A percentile compares a stretch with the other conserved stretches of the same genome.
phyloP scores from a whole-genome alignment of 345 rosid species.

The Moricandia moricandioides region DNA sequence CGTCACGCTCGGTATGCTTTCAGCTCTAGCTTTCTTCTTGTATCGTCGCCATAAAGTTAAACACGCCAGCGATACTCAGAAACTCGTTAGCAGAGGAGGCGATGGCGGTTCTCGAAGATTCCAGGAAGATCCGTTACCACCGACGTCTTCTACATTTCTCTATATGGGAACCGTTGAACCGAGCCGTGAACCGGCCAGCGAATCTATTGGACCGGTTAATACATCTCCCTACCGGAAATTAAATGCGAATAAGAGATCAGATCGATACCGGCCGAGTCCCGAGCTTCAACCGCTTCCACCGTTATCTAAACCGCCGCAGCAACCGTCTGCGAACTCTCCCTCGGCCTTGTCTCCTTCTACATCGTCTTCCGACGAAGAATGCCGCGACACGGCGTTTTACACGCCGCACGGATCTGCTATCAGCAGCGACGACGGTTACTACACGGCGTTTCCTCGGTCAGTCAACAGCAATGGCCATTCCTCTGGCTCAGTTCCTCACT shows the following conservation, averaged over 20 bases:
- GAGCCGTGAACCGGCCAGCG: slow-evolving; percentile 43
- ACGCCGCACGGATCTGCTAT: slow-evolving; percentile 77
- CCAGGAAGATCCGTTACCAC: slow-evolving; percentile 56
- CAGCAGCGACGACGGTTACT: slow-evolving; percentile 65
- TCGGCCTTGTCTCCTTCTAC: slow-evolving; percentile 46
- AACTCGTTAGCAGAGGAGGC: slow-evolving; percentile 55
- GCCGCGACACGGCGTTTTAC: slow-evolving; percentile 60
- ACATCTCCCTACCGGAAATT: slow-evolving; percentile 74
- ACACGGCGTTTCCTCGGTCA: slow-evolving; percentile 52
- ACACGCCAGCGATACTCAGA: slow-evolving; percentile 60
- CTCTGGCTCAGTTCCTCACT: slow-evolving; percentile 55
- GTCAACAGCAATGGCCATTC: slow-evolving; percentile 28
- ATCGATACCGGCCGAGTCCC: slow-evolving; percentile 90
- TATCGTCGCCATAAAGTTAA: slow-evolving; percentile 72
- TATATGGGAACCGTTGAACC: slow-evolving; percentile 94
- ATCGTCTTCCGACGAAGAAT: slow-evolving; percentile 58
- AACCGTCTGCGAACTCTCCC: slow-evolving; percentile 43
- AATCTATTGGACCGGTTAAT: slow-evolving; percentile 42
- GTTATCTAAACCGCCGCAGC: slow-evolving; percentile 53
- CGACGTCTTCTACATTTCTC: slow-evolving; percentile 64
- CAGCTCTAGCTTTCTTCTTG: slow-evolving; percentile 82
- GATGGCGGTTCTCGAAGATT: slow-evolving; percentile 42
- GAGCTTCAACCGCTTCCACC: slow-evolving; percentile 95
- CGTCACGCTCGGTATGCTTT: slow-evolving; percentile 90
- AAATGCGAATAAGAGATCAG: slow-evolving; percentile 62